Conservation (phyloP, 306 rosid species). For the Erythrophleum fordii region DNA sequence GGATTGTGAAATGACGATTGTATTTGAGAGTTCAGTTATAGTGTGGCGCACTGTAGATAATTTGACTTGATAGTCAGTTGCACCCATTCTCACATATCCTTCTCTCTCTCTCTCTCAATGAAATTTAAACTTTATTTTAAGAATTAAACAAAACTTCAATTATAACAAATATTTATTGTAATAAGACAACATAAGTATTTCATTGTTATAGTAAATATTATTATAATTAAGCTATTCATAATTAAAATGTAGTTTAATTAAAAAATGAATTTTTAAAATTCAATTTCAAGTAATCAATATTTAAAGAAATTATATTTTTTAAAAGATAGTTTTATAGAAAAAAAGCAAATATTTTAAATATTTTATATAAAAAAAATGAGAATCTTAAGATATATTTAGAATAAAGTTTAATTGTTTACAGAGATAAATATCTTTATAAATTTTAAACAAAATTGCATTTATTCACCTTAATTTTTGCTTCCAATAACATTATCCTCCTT, state of each 20-base stretch:
- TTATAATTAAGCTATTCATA: neutral
- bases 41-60: too few relatives aligned
- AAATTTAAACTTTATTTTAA: too few relatives aligned
- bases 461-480: neutral
- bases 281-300: neutral
- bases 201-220: too few relatives aligned
- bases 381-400: neutral
- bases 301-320: neutral
- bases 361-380: too few relatives aligned
- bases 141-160: neutral
- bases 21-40: neutral
- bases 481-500: neutral
- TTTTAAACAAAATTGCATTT: neutral
- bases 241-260: too few relatives aligned
- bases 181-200: too few relatives aligned
- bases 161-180: neutral
- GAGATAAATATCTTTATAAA: neutral
- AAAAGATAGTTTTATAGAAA: neutral
- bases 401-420: neutral
- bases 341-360: neutral
- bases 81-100: too few relatives aligned
- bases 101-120: too few relatives aligned
- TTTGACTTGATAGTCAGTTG: too few relatives aligned
- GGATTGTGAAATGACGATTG: too few relatives aligned
- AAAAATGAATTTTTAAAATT: neutral